A percentile compares a stretch with the other conserved stretches of the same genome.
phyloP scores from a whole-genome alignment of 2,329 filamentous ascomycete species.

The Colletotrichum euphorbiae region DNA sequence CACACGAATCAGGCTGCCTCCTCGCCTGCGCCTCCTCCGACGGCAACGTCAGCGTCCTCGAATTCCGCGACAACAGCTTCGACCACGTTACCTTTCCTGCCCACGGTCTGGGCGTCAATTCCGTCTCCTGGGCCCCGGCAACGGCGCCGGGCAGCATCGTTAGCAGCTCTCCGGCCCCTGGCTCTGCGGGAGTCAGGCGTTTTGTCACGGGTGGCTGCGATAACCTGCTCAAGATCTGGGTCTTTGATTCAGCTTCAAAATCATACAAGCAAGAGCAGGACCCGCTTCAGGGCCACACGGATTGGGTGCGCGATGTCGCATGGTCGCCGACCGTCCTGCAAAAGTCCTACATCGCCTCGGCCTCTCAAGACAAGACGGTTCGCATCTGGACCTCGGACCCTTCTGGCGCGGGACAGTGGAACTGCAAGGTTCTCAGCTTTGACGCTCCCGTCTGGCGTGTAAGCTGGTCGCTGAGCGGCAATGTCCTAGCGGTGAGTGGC shows the following conservation, averaged over 20 bases:
- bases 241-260: conserved; percentile 74
- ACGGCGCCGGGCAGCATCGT: conserved; percentile 86
- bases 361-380: conserved; percentile 96
- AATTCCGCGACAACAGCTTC: conserved; percentile 97
- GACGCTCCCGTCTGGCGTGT: conserved; percentile 94
- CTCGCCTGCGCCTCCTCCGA: conserved; percentile 95
- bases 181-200: conserved; percentile 74
- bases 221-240: conserved; percentile 94
- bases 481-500: conserved; percentile 92
- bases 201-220: conserved; percentile 97
- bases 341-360: conserved; percentile 96
- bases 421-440: conserved; percentile 85
- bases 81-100: conserved; percentile 90
- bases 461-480: conserved; percentile 97
- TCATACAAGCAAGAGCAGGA: conserved; percentile 72
- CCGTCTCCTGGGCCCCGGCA: conserved; percentile 93
- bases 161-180: conserved; percentile 73
- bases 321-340: conserved; percentile 96
- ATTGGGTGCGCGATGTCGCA: conserved; percentile 98
- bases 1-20: conserved; percentile 93
- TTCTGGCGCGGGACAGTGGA: conserved; percentile 78
- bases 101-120: conserved; percentile 94
- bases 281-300: conserved; percentile 82
- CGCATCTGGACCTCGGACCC: conserved; percentile 92
- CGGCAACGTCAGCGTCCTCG: conserved; percentile 91